Evolutionary conservation across 1,284 basidiomycete species (phyloP), one percentile per base, ranked within the genome.

Genomic region (Inonotus obliquus): DNA sequence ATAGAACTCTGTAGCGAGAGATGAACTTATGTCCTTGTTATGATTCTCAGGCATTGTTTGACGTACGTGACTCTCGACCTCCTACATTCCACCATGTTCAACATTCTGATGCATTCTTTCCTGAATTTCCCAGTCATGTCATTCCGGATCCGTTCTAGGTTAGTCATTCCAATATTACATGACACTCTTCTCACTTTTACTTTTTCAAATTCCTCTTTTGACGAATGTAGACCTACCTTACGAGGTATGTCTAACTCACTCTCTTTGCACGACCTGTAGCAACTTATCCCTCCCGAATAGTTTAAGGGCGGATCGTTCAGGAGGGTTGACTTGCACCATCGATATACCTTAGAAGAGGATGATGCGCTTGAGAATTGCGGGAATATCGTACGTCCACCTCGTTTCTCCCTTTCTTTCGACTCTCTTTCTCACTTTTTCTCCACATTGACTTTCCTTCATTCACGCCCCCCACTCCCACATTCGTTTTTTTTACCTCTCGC

Each of bases 141-240:
- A 79, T 61, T 79, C 78, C 6, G 78, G 77, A 11, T 76, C 77
- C n/a, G 76, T 71, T 11, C 70, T 79, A 25, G 77, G 76, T 77
- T 57, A 61, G 70, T 44, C 13, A 29, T 23, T 21, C 3, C 54
- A 27, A 23, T 54, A 21, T 13, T 41, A 37, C 27, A 35, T 51
- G 32, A 10, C 44, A 55, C 4, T 4, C 4, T 4, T 32, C 9
- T 32, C 32, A 32, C 11, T 61, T 23, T 14, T 55, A 25, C 37
- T 49, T 29, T 32, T 49, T 27, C n/a, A 57, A 59, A 48, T 17
- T 47, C 17, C n/a, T n/a, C 39, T 35, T 10, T 38, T n/a, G 17
- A 47, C 29, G 41, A 45, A 45, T 45, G 9, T 60, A 77, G 74
- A 78, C 66, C 69, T 79, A 19, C 77, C 77, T 9, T 78, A 76